Conservation (phyloP, 495 filamentous ascomycete species). For the Oleoguttula mirabilis region DNA sequence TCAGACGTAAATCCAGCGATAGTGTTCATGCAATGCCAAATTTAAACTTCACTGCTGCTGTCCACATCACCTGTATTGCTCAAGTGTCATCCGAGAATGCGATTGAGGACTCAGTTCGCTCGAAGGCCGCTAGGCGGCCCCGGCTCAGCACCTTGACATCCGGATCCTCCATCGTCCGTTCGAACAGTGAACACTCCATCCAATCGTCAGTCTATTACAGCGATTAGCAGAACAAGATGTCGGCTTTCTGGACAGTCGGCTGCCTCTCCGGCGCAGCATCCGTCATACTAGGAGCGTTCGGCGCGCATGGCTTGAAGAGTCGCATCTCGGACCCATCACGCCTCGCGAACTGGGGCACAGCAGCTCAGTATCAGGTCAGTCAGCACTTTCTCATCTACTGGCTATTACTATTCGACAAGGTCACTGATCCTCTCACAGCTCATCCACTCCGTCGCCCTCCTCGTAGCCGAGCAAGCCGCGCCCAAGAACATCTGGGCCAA, state of each 20-base stretch:
- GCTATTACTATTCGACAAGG: neutral
- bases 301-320: conserved; percentile 50
- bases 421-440: conserved; percentile 31
- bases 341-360: conserved; percentile 44
- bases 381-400: neutral
- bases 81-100: too few species aligned
- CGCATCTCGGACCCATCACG: conserved; percentile 41
- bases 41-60: too few species aligned
- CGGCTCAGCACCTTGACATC: too few species aligned
- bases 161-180: too few species aligned
- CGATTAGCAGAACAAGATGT: too few species aligned
- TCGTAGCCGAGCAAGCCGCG: conserved; percentile 36
- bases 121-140: neutral
- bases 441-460: conserved; percentile 45
- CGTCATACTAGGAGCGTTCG: conserved; percentile 51
- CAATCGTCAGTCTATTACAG: too few species aligned
- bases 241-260: conserved; percentile 44
- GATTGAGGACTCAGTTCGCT: too few species aligned
- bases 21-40: too few species aligned
- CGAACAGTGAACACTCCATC: too few species aligned
- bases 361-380: conserved; percentile 47
- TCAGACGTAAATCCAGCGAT: too few species aligned
- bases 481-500: conserved; percentile 36
- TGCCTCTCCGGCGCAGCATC: conserved; percentile 47
- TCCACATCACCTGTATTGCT: too few species aligned